These are phyloP conservation scores for Crithidia sp. DNA, from an alignment of 208 protist species.

Conservation along the genomic window DNA sequence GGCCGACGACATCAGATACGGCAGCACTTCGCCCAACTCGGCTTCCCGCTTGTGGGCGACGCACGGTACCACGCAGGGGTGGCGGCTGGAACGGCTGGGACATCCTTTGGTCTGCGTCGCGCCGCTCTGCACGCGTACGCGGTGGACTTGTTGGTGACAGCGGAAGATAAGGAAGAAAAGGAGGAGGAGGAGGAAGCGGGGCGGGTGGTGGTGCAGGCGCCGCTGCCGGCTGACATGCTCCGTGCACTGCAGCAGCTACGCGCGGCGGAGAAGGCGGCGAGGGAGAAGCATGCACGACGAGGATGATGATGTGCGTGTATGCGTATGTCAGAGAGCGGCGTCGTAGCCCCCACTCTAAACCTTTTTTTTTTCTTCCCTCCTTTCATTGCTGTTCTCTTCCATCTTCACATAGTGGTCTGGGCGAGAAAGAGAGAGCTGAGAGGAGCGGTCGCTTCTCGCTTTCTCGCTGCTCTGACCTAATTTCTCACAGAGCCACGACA, in stretches of 20 bases:
- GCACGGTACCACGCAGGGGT: constrained; percentile 52
- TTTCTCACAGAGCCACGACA: too few species aligned
- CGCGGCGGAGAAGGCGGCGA: constrained; percentile 9
- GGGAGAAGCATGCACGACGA: background rate
- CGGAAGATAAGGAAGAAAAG: background rate
- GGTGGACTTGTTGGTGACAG: constrained; percentile 33
- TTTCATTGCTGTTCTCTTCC: too few species aligned
- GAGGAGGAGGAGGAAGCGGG: constrained; percentile 10
- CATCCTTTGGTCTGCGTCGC: constrained; percentile 8
- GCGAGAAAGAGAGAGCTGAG: too few species aligned
- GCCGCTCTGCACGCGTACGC: constrained; percentile 41
- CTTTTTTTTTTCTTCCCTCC: too few species aligned
- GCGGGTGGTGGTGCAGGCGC: constrained; percentile 56
- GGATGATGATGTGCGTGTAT: too few species aligned
- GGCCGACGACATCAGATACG: constrained; percentile 85
- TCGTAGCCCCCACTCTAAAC: too few species aligned
- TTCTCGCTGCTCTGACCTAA: background rate
- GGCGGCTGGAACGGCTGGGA: constrained; percentile 1
- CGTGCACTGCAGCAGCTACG: constrained; percentile 45
- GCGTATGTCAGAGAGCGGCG: background rate
- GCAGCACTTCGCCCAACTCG: constrained; percentile 76
- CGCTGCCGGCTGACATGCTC: constrained; percentile 60
- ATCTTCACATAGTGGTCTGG: too few species aligned
- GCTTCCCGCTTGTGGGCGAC: constrained; percentile 76
- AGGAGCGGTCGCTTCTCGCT: background rate